phyloP scores from a whole-genome alignment of 257 asterid species.

The Capsicum chinense region DNA sequence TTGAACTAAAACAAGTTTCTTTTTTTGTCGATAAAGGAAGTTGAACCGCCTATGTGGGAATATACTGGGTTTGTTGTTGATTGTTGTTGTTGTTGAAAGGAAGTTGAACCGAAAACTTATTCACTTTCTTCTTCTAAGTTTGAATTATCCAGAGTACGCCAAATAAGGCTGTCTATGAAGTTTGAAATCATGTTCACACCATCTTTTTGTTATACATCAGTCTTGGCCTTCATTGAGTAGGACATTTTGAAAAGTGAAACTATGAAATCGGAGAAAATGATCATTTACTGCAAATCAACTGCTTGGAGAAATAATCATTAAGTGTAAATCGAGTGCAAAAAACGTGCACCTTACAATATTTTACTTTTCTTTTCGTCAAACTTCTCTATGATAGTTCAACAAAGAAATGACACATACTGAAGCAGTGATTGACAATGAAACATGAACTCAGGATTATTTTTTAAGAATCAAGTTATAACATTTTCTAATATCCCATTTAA shows the following conservation, averaged over 20 bases:
- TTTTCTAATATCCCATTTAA: no score
- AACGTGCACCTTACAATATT: background rate
- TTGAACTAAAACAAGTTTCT: background rate
- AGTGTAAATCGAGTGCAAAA: background rate
- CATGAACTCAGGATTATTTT: slow-evolving; percentile 5
- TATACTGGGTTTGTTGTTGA: no score
- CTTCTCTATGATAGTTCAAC: background rate
- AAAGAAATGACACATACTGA: background rate
- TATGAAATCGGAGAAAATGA: background rate
- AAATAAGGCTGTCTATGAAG: background rate
- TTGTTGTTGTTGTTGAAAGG: background rate
- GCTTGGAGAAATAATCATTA: background rate
- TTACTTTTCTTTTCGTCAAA: background rate
- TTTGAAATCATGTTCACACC: background rate
- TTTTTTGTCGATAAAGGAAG: background rate
- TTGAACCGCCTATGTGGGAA: no score
- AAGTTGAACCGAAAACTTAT: background rate
- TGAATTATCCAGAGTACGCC: background rate
- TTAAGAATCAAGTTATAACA: background rate
- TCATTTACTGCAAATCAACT: background rate
- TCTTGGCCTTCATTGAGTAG: slow-evolving; percentile 1
- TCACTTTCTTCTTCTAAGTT: background rate
- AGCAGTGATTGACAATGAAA: background rate
- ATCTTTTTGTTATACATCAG: slow-evolving; percentile 17
- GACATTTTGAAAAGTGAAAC: slow-evolving; percentile 12